phyloP scores from a whole-genome alignment of 768 basidiomycete species.

The Lactarius deliciosus region DNA sequence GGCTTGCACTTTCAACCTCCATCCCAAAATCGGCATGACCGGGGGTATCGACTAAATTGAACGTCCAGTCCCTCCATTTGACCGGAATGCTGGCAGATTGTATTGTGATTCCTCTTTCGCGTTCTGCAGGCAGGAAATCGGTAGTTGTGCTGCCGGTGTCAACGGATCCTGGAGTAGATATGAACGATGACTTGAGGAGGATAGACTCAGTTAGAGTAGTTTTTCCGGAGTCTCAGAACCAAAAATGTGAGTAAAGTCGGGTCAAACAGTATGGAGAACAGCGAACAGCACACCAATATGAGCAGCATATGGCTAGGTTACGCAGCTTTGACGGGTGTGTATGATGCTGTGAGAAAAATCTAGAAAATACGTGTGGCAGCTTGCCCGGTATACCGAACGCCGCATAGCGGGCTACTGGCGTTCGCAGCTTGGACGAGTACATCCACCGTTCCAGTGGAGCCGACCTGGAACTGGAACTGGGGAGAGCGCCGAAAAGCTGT shows the following conservation, averaged over 20 bases:
- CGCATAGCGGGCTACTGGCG: slow-evolving; percentile 4
- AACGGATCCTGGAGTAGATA: slow-evolving; percentile 74
- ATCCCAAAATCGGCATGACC: slow-evolving; percentile 96
- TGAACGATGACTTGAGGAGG: slow-evolving; percentile 69
- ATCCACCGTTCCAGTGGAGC: neutral
- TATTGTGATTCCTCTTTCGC: slow-evolving; percentile 89
- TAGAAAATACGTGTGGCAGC: neutral
- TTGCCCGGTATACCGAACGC: slow-evolving; percentile 3
- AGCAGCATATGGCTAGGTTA: slow-evolving; percentile 86
- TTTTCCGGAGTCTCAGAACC: slow-evolving; percentile 76
- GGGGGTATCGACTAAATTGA: slow-evolving; percentile 88
- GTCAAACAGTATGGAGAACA: neutral
- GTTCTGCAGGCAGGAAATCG: slow-evolving; percentile 85
- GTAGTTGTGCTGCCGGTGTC: slow-evolving; percentile 90
- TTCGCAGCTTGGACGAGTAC: slow-evolving; percentile 16
- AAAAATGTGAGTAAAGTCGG: slow-evolving; percentile 15
- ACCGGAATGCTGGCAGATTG: slow-evolving; percentile 91
- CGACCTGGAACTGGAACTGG: neutral
- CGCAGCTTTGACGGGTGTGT: slow-evolving; percentile 48
- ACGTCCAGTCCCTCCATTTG: slow-evolving; percentile 78
- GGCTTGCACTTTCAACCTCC: slow-evolving; percentile 92
- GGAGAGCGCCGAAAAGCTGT: neutral
- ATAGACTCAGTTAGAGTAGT: slow-evolving; percentile 89
- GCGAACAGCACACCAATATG: slow-evolving; percentile 63
- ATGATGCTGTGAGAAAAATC: slow-evolving; percentile 30